Evolutionary conservation across 192 early-diverging fungal species (phyloP).

Genomic region (Coemansia sp.): DNA sequence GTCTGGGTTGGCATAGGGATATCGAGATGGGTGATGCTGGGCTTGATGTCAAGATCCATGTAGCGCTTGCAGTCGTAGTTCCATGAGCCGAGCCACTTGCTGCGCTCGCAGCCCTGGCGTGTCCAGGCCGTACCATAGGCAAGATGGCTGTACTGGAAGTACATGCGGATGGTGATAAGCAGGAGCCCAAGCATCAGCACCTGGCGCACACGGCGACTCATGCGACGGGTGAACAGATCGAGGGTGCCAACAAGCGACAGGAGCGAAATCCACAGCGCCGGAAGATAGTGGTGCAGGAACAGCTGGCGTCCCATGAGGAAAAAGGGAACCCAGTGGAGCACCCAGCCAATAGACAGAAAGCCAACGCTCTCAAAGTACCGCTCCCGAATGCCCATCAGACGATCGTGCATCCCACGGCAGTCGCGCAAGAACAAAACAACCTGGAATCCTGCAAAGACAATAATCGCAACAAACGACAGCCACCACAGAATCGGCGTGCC

Average conservation of each 20-base stretch:
- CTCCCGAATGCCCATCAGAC: constrained; percentile 41
- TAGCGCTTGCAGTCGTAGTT: constrained; percentile 74
- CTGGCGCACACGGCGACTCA: constrained; percentile 58
- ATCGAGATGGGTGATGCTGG: constrained; percentile 11
- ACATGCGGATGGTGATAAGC: constrained; percentile 58
- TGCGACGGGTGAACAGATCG: constrained; percentile 70
- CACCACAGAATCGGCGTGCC: constrained; percentile 90
- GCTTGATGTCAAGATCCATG: constrained; percentile 13
- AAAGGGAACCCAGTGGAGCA: constrained; percentile 84
- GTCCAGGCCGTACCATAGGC: constrained; percentile 82
- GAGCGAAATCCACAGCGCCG: constrained; percentile 86
- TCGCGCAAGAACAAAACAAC: constrained; percentile 58
- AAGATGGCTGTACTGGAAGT: constrained; percentile 79
- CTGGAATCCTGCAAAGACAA: constrained; percentile 60
- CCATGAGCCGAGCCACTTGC: constrained; percentile 83
- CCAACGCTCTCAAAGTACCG: constrained; percentile 61
- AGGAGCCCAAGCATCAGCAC: constrained; percentile 57
- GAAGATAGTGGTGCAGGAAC: constrained; percentile 95
- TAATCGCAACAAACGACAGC: constrained; percentile 64
- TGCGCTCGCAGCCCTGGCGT: constrained; percentile 67
- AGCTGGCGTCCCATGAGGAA: constrained; percentile 87
- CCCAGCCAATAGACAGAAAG: constrained; percentile 77
- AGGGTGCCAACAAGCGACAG: constrained; percentile 69
- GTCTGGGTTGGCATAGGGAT: constrained; percentile 20
- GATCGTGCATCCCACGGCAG: constrained; percentile 56